Evolutionary conservation across 257 asterid genomes (phyloP).

Genomic region (Salvia splendens): DNA sequence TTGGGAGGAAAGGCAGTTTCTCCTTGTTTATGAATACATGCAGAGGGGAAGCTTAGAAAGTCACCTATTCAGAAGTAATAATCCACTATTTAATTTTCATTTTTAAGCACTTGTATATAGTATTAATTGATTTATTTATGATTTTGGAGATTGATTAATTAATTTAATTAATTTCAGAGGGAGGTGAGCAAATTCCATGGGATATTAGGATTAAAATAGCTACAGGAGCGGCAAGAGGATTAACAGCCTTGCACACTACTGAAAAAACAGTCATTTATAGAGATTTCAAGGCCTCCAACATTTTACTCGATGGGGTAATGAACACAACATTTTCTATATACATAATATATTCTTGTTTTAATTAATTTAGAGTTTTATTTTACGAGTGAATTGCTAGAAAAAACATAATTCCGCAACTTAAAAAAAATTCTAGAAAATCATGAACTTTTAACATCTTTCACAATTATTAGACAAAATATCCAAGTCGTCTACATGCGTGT

Average conservation of each 20-base stretch:
- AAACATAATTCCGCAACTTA: too few species aligned
- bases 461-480: too few species aligned
- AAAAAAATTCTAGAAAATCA: too few species aligned
- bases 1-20: slow-evolving; percentile 78
- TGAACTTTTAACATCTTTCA: too few species aligned
- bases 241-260: slow-evolving; percentile 60
- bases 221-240: slow-evolving; percentile 81
- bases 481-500: too few species aligned
- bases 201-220: slow-evolving; percentile 67
- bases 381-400: too few species aligned
- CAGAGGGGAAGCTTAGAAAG: slow-evolving; percentile 82
- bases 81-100: neutral
- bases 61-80: slow-evolving; percentile 83
- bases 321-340: too few species aligned
- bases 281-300: slow-evolving; percentile 81
- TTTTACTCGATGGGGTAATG: slow-evolving; percentile 63
- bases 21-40: slow-evolving; percentile 82
- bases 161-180: slow-evolving; percentile 37
- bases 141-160: neutral
- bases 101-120: too few species aligned
- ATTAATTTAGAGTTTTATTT: too few species aligned
- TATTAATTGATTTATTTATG: neutral
- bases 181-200: slow-evolving; percentile 76
- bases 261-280: slow-evolving; percentile 75
- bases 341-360: neutral